A percentile compares a stretch with the other conserved stretches of the same genome.
Conservation (phyloP, 208 protist genomes). For the Trypanosoma lewisi region DNA sequence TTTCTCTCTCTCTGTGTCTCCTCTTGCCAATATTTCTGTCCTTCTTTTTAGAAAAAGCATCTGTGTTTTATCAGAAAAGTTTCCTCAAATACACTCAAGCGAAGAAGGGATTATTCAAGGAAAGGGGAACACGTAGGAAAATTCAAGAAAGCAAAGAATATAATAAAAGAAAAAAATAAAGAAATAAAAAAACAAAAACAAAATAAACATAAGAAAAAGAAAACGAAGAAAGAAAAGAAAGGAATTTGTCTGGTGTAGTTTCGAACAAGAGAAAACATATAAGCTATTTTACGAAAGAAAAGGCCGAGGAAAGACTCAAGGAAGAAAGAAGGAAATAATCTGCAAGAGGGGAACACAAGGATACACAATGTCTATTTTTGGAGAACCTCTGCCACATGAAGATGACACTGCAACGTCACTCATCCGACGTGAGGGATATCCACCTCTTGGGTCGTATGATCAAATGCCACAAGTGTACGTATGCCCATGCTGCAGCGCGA, state of each 20-base stretch:
- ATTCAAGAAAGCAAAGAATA: conserved; percentile 4
- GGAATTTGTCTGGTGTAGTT: neutral
- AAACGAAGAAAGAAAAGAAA: neutral
- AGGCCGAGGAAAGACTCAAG: neutral
- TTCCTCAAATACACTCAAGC: neutral
- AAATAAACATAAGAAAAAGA: neutral
- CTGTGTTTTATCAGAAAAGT: neutral
- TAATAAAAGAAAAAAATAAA: conserved; percentile 6
- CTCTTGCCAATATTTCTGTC: neutral
- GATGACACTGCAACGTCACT: conserved; percentile 87
- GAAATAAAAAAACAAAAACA: neutral
- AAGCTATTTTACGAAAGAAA: conserved; percentile 1
- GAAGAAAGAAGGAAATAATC: conserved; percentile 7
- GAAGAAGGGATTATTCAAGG: neutral
- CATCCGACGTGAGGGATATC: conserved; percentile 81
- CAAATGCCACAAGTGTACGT: conserved; percentile 84
- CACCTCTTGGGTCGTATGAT: conserved; percentile 68
- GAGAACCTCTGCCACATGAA: conserved; percentile 77
- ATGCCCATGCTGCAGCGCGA: conserved; percentile 82
- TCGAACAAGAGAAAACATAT: neutral
- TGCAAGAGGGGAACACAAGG: conserved; percentile 1
- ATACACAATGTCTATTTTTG: conserved; percentile 77
- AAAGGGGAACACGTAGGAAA: neutral
- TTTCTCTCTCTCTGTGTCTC: conserved; percentile 5
- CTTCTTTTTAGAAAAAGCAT: too few relatives aligned